Evolutionary conservation across 1,139 yeast genomes (phyloP), one percentile per base, ranked within the genome.

Genomic region (Suhomyces ambrosiae): DNA sequence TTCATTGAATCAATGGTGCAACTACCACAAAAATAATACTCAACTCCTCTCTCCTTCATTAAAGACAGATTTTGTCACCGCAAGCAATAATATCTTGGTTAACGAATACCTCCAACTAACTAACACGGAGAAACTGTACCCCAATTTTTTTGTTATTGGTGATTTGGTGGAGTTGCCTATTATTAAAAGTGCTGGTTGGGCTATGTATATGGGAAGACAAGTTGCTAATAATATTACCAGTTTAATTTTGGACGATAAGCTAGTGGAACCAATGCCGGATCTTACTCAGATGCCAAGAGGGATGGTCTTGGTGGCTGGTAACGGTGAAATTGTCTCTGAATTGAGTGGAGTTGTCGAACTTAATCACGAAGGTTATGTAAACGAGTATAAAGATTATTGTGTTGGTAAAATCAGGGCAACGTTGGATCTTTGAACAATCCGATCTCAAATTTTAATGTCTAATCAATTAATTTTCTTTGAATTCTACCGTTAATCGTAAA

Each of bases 101-200:
- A 70, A 71, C 46, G 63, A 64, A 15, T 68, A 63, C 45, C 55
- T 69, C 27, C 76, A 71, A 42, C 51, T 70, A 25, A 35, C 50
- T 12, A 49, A 49, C 40, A 50, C 48, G 4, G 24, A 35, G 14
- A 27, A 24, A 4, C 30, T 43, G n/a, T 21, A 33, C 22, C 38
- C 49, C 17, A 57, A 67, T 35, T 54, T 68, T 39, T 71, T 70
- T 41, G 70, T 57, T 11, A 41, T 68, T 22, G 76, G 76, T 3
- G 75, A 71, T 47, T 54, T 70, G 46, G 70, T 66, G 3, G 71
- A 67, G 27, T 47, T 63, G 17, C 66, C 70, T 17, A 65, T 69
- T 35, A 65, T 71, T 38, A 71, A 71, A 49, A 64, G 70, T 28
- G 76, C 76, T 1, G 76, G 76, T 0, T 71, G 76, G 76, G 76